Base-by-base conservation (phyloP, 371 early-diverging fungal genomes). In the Circinella umbellata region DNA sequence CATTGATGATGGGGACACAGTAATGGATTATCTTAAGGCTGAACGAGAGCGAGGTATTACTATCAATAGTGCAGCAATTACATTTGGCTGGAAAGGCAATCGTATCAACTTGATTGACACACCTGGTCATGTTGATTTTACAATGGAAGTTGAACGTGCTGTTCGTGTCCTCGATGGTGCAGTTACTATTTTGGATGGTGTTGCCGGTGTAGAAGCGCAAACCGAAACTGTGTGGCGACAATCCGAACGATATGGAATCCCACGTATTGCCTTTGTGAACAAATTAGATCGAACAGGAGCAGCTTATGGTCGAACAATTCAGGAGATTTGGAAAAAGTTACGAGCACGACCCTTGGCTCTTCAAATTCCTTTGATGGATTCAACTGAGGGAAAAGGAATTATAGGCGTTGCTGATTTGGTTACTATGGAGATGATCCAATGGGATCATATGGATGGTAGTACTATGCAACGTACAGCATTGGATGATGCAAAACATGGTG, bases 91-190 rank as follows among this genome's bases (percentile, higher is more conserved):
- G 98, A 77, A 86, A 18, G 88, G 87, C 53, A 88, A 93, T 70
- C 90, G 89, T 13, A 86, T 98, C 75, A 96, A 98, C 74, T 73
- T 98, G 63, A 96, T 98, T 61, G 99, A 98, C 74, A 98, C 98
- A 4, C 98, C 99, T 0, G 99, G 99, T 1, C 99, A 98, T 69
- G 94, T 95, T 0, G 98, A 98, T 78, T 98, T 98, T 68, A 97
- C 96, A 0, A 91, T 98, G 64, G 99, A 98, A 75, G 98, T 98
- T 0, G 98, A 98, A 74, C 87, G 98, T 1, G 88, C 94, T 6
- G 84, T 98, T 14, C 89, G 97, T 4, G 96, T 98, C 0, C 84
- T 98, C 15, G 99, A 98, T 72, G 98, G 98, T 35, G 95, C 96
- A 0, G 95, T 98, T 4, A 88, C 92, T 0, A 90, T 98, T 20